Conservation (phyloP, 208 protist genomes). For the Leishmania gerbilli region DNA sequence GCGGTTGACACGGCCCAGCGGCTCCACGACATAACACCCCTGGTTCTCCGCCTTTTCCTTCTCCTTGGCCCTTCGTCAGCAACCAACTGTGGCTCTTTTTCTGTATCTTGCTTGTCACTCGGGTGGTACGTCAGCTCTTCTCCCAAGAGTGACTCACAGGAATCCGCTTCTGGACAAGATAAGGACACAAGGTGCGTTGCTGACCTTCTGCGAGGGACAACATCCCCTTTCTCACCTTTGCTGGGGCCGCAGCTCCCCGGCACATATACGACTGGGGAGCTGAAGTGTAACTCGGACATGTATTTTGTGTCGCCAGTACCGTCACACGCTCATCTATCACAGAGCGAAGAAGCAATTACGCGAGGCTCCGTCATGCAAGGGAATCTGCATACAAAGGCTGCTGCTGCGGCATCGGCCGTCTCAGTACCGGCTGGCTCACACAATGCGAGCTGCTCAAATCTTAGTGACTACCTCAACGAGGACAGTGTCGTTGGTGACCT, state of each 20-base stretch:
- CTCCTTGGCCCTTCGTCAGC: not conserved
- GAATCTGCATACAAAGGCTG: not conserved
- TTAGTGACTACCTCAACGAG: conserved; percentile 29
- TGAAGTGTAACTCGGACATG: not conserved
- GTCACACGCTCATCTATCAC: too few species aligned
- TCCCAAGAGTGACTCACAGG: not conserved
- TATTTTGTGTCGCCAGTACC: not conserved
- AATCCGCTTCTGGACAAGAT: not conserved
- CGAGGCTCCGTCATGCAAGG: conserved; percentile 1
- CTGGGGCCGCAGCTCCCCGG: not conserved
- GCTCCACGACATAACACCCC: not conserved
- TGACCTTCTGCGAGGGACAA: not conserved
- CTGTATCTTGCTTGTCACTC: not conserved
- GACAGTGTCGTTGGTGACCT: conserved; percentile 6
- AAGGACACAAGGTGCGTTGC: not conserved
- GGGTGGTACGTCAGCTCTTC: not conserved
- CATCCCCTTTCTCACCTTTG: not conserved
- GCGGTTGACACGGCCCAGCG: not conserved
- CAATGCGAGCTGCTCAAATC: conserved; percentile 22
- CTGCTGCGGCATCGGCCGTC: not conserved
- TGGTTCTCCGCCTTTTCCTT: not conserved
- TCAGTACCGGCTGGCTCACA: not conserved
- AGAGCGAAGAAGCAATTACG: not conserved
- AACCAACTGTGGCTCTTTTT: not conserved
- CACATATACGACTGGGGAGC: not conserved